Percentiles rank a stretch among this genome's conserved stretches.
phyloP scores from a whole-genome alignment of 2,329 filamentous ascomycete genomes.

The Penicillium sp. region DNA sequence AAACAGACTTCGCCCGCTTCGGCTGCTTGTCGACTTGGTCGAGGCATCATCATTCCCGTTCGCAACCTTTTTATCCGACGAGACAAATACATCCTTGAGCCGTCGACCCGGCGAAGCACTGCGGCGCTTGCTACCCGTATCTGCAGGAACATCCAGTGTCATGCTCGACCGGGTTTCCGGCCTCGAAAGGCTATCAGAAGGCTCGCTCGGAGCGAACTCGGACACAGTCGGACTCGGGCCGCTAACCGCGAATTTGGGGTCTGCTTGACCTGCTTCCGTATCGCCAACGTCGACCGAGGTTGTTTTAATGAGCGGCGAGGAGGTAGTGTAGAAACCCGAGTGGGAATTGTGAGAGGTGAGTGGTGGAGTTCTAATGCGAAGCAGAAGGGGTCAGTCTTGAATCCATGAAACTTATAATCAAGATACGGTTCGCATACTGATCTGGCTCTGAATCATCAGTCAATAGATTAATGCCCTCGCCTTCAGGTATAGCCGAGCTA shows the following conservation, averaged over 20 bases:
- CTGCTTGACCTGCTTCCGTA: slow-evolving; percentile 34
- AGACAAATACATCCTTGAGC: slow-evolving; percentile 70
- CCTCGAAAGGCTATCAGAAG: slow-evolving; percentile 36
- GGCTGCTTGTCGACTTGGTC: slow-evolving; percentile 47
- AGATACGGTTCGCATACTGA: slow-evolving; percentile 36
- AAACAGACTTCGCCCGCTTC: slow-evolving; percentile 45
- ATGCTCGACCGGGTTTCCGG: slow-evolving; percentile 34
- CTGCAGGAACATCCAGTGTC: slow-evolving; percentile 39
- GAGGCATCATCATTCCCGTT: slow-evolving; percentile 55
- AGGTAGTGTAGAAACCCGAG: slow-evolving; percentile 68
- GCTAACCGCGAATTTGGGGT: slow-evolving; percentile 35
- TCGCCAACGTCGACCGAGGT: slow-evolving; percentile 51
- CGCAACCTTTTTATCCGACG: slow-evolving; percentile 48
- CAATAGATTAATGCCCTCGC: slow-evolving; percentile 34
- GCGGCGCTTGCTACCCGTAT: slow-evolving; percentile 54
- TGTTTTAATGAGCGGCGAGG: slow-evolving; percentile 68
- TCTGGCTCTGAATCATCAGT: slow-evolving; percentile 47
- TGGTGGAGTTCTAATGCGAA: slow-evolving; percentile 48
- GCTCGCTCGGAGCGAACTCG: slow-evolving; percentile 46
- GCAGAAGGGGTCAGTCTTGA: slow-evolving; percentile 19
- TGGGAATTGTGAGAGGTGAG: slow-evolving; percentile 65
- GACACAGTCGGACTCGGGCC: slow-evolving; percentile 39
- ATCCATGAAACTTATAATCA: background rate
- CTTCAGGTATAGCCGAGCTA: slow-evolving; percentile 26
- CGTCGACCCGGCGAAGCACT: slow-evolving; percentile 72